Percentiles rank a stretch among this genome's conserved stretches.
phyloP scores from a whole-genome alignment of 345 rosid species.

The Citrus mangshanensis region DNA sequence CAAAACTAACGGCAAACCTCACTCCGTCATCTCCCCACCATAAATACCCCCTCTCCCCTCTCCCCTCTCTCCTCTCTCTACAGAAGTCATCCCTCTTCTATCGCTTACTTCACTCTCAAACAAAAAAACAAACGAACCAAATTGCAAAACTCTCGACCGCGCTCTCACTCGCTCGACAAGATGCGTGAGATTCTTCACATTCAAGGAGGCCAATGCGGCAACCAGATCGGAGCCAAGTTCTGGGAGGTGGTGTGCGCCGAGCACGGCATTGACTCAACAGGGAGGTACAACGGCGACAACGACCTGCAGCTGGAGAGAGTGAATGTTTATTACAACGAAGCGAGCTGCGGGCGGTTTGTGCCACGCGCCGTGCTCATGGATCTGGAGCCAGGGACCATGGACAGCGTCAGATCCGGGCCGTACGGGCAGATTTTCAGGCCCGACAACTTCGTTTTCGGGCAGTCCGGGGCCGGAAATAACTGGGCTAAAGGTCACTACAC shows the following conservation, averaged over 20 bases:
- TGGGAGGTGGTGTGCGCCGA: slow-evolving; percentile 59
- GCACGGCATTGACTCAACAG: slow-evolving; percentile 72
- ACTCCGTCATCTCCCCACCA: slow-evolving; percentile 28
- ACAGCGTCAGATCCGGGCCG: slow-evolving; percentile 69
- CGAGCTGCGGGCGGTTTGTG: slow-evolving; percentile 66
- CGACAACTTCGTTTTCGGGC: slow-evolving; percentile 54
- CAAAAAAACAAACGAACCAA: neutral
- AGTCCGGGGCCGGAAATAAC: slow-evolving; percentile 53
- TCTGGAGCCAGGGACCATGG: slow-evolving; percentile 85
- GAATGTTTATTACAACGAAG: slow-evolving; percentile 77
- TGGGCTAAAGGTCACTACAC: slow-evolving; percentile 57
- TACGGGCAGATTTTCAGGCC: slow-evolving; percentile 67
- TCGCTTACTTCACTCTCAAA: neutral
- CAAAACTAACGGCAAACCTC: slow-evolving; percentile 26
- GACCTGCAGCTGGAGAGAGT: slow-evolving; percentile 72
- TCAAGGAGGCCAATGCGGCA: slow-evolving; percentile 78
- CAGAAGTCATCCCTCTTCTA: neutral
- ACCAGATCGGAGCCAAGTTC: slow-evolving; percentile 74
- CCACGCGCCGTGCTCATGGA: slow-evolving; percentile 77
- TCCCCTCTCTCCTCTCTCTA: neutral
- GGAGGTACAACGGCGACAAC: slow-evolving; percentile 55
- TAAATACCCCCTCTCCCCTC: slow-evolving; percentile 1
- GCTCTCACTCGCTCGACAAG: slow-evolving; percentile 7
- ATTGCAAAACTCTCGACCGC: neutral
- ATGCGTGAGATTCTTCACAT: slow-evolving; percentile 82